Evolutionary conservation across 2,329 filamentous ascomycete species (phyloP), one percentile per base, ranked within the genome.

Genomic region (Venturia nashicola): DNA sequence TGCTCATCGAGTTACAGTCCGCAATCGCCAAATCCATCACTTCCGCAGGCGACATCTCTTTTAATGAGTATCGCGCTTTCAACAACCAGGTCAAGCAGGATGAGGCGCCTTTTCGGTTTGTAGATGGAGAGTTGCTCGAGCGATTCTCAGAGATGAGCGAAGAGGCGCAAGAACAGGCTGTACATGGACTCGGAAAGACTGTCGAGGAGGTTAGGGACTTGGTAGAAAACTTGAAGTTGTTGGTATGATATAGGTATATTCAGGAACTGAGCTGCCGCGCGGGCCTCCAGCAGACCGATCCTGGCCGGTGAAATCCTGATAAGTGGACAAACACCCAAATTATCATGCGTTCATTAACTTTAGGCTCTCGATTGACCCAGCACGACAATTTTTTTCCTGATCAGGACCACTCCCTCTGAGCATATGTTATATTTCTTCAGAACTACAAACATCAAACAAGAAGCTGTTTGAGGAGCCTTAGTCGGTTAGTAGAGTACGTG

Each of bases 41-140:
- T 43, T 86, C 84, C 0, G 83, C 88, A 0, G 94, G 94, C 0
- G 78, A 86, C 59, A 83, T 96, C 60, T 81, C 86, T 0, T 97
- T 96, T 73, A 83, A 85, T 46, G 79, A 81, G 27, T 99, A 90
- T 77, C 84, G 94, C n/a, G 88, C 88, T 0, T 96, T 93, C 77
- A 85, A 85, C 66, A 95, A 86, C 63, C 79, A 84, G 32, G 86
- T 88, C 34, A 79, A 86, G 20, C 84, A 89, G 65, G 83, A 84
- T 0, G 86, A 89, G 0, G 90, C 88, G 46, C 93, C 94, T 0
- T 89, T 85, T 71, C 82, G 93, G 1, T 97, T 97, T 70, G 84
- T 99, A 14, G 94, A 99, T 71, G 94, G 93, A 0, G 93, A 97
- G 72, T 79, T 97, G 70, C 80, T 99, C 14, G 93, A 97, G 76